Conservation (phyloP, 495 filamentous ascomycete species). For the Filosporella fistucella region DNA sequence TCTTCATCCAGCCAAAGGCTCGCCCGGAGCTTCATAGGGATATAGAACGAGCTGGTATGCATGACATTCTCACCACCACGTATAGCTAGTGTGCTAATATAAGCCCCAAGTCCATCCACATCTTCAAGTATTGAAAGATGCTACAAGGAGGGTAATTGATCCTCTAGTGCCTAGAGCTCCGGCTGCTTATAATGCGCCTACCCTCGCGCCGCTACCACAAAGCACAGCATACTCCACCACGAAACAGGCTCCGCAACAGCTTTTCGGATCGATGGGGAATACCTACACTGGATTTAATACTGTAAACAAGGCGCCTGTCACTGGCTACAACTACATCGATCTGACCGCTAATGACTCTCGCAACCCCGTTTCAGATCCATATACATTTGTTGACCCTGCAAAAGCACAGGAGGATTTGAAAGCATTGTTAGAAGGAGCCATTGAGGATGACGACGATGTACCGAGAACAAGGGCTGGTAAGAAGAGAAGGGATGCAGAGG, state of each 20-base stretch:
- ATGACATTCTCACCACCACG: background rate
- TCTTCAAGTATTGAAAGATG: conserved; percentile 20
- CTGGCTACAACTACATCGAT: conserved; percentile 17
- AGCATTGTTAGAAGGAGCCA: conserved; percentile 77
- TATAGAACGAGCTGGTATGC: too few species aligned
- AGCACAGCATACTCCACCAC: conserved; percentile 17
- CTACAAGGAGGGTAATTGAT: conserved; percentile 9
- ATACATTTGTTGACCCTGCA: conserved; percentile 67
- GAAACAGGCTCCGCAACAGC: conserved; percentile 11
- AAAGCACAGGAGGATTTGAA: conserved; percentile 85
- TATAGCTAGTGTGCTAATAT: background rate
- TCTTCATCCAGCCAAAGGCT: conserved; percentile 21
- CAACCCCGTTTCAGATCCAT: conserved; percentile 39
- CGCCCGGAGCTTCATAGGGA: conserved; percentile 22
- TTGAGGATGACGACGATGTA: conserved; percentile 76
- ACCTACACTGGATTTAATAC: conserved; percentile 17
- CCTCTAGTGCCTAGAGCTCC: conserved; percentile 16
- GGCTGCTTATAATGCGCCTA: conserved; percentile 9
- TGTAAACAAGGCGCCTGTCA: background rate
- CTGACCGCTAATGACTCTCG: conserved; percentile 20
- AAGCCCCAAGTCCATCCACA: conserved; percentile 13
- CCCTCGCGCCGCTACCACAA: conserved; percentile 9
- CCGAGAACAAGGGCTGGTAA: conserved; percentile 45
- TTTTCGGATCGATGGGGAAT: conserved; percentile 20
- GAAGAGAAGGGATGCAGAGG: conserved; percentile 41